Evolutionary conservation across 441 rosid species (phyloP), one percentile per base, ranked within the genome.

Genomic region (Corymbia citriodora): DNA sequence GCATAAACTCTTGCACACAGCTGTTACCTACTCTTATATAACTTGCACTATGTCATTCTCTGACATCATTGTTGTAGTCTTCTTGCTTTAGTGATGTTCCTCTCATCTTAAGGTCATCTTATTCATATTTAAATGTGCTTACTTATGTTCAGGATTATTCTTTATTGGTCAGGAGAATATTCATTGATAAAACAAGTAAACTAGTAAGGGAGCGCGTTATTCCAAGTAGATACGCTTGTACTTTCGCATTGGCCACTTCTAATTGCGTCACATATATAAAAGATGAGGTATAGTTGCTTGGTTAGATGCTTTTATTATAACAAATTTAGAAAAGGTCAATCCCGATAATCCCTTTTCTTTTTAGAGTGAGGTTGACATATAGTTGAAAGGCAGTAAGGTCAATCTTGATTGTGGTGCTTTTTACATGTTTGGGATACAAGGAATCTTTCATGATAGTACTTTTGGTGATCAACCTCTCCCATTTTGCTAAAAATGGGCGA

Each of bases 181-280:
- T 96, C 93, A 94, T 97, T 87, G 95, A 94, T 88, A 97, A 96
- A 94, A 92, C 92, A 88, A 94, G 93, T 91, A 96, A 96, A 92
- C 94, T 96, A 90, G 86, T 96, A 93, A 96, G 92, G 93, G 96
- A 93, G 91, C 97, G 85, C 87, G 92, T 88, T 91, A 91, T 97
- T 93, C 99, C 99, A 65, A 94, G 88, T 91, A 95, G 95, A 96
- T 97, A 97, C 92, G 99, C 99, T 52, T 97, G 99, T 93, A 96
- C 96, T 72, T 96, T 96, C 90, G 95, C 97, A 49, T 92, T 97
- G 94, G 96, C 96, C 90, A n/a, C 94, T 87, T 91, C 92, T 87
- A 97, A 93, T 93, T 89, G 93, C 89, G 86, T 87, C 90, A 93
- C 93, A 92, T 99, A 95, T 92, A 95, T 96, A 89, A 98, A 92